A percentile compares a stretch with the other conserved stretches of the same genome.
phyloP scores from a whole-genome alignment of 495 filamentous ascomycete species.

The Arthonia radiata region DNA sequence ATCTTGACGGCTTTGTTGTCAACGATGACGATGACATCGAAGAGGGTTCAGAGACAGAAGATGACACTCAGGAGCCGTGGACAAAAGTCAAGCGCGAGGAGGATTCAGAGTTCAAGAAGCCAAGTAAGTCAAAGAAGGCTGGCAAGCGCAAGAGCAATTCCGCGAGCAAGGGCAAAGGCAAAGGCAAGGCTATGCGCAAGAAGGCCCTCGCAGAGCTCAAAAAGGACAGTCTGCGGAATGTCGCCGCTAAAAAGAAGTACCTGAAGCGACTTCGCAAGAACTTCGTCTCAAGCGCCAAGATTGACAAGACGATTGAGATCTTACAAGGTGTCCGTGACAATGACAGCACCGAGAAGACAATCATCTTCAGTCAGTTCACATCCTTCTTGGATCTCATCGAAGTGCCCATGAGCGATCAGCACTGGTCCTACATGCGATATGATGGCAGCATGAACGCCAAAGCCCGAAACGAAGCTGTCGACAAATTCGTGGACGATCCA shows the following conservation, averaged over 20 bases:
- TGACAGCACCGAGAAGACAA: conserved; percentile 43
- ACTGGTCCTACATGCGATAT: conserved; percentile 48
- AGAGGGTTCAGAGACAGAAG: conserved; percentile 15
- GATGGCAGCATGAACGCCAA: conserved; percentile 59
- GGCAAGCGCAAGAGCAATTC: conserved; percentile 15
- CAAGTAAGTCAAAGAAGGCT: conserved; percentile 5
- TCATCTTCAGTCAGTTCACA: conserved; percentile 86
- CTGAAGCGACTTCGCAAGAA: conserved; percentile 35
- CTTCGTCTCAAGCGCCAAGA: conserved; percentile 55
- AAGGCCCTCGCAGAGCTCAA: conserved; percentile 38
- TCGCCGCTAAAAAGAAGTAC: conserved; percentile 39
- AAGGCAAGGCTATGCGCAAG: conserved; percentile 13
- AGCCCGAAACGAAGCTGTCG: conserved; percentile 44
- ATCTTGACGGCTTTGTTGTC: conserved; percentile 17
- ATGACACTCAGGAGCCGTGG: conserved; percentile 24
- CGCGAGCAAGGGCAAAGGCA: conserved; percentile 22
- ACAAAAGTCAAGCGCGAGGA: conserved; percentile 15
- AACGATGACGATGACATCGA: conserved; percentile 18
- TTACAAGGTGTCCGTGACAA: conserved; percentile 25
- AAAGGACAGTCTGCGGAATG: conserved; percentile 34
- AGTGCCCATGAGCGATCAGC: conserved; percentile 45
- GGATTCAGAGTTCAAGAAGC: conserved; percentile 5
- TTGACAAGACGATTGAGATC: conserved; percentile 49
- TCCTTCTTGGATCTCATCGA: conserved; percentile 80
- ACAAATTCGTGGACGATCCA: conserved; percentile 41